phyloP scores from a whole-genome alignment of 129 eudicot species.

The sunflower (Helianthus annuus) region HanXRQr2.0-SUNRISE NC_035436.2:140420791-140421290 shows the following conservation, averaged over 20 bases:
- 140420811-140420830: constrained; percentile 42
- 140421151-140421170: constrained; percentile 18
- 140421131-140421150: neutral
- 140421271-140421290: neutral
- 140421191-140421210: neutral
- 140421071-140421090: constrained; percentile 6
- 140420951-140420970: constrained; percentile 80
- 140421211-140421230: constrained; percentile 16
- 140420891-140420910: constrained; percentile 87
- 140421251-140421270: neutral
- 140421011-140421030: constrained; percentile 2
- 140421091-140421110: neutral
- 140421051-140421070: neutral
- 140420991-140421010: neutral
- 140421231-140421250: constrained; percentile 1
- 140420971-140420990: constrained; percentile 83
- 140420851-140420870: constrained; percentile 75
- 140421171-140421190: constrained; percentile 20
- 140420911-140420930: constrained; percentile 79
- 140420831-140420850: constrained; percentile 77
- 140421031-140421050: neutral
- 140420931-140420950: constrained; percentile 84
- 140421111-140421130: neutral
- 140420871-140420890: constrained; percentile 73
- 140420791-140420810: constrained; percentile 70